phyloP scores from a whole-genome alignment of 129 eudicot genomes.

The Daucus carota region DNA sequence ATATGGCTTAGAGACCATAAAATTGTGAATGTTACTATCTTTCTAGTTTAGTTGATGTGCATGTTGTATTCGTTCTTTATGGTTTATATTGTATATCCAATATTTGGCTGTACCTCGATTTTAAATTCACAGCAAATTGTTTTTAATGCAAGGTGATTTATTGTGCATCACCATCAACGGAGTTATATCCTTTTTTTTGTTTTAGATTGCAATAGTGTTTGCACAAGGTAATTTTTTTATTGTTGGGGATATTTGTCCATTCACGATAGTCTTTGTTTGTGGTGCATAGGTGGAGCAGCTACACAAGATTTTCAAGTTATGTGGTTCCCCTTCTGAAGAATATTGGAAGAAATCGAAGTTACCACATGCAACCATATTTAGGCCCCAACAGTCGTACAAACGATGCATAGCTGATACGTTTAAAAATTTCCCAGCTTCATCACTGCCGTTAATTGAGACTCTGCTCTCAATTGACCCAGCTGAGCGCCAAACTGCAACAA shows the following conservation, averaged over 20 bases:
- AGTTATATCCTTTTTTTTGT: not conserved
- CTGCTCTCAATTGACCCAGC: slow-evolving; percentile 83
- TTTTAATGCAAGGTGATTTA: not conserved
- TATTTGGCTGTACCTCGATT: not conserved
- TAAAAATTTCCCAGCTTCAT: slow-evolving; percentile 73
- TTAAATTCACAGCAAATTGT: not conserved
- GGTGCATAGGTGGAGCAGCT: slow-evolving; percentile 75
- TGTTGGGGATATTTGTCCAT: not conserved
- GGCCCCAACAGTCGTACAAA: slow-evolving; percentile 76
- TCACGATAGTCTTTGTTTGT: slow-evolving; percentile 4
- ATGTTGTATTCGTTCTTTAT: not conserved
- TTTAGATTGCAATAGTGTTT: not conserved
- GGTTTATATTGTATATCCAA: not conserved
- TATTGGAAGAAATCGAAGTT: slow-evolving; percentile 87
- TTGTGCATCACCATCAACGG: not conserved
- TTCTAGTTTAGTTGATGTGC: not conserved
- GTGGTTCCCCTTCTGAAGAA: slow-evolving; percentile 91
- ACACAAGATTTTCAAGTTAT: slow-evolving; percentile 80
- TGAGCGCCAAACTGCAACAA: slow-evolving; percentile 75
- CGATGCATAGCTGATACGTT: slow-evolving; percentile 74
- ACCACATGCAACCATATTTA: slow-evolving; percentile 94
- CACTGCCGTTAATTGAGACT: slow-evolving; percentile 63
- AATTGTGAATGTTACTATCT: not conserved
- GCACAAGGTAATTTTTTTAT: not conserved
- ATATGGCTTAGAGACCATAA: not conserved